A percentile compares a stretch with the other conserved stretches of the same genome.
Conservation (phyloP, 2,329 filamentous ascomycete species). For the Aspergillus proliferans region DNA sequence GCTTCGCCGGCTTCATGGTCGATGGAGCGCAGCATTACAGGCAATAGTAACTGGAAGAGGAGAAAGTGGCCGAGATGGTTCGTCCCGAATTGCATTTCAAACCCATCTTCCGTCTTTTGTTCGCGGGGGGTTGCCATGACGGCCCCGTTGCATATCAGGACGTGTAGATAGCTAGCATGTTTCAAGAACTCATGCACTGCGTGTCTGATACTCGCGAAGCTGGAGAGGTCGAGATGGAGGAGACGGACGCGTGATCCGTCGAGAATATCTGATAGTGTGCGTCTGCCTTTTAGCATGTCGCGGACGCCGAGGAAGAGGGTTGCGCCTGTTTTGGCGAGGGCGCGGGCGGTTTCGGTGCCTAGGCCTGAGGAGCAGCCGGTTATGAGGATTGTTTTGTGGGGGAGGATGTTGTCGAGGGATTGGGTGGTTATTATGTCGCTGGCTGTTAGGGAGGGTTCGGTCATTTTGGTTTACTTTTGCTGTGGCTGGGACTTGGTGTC, state of each 20-base stretch:
- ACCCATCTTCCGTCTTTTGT: conserved; percentile 20
- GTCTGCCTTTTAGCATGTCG: conserved; percentile 27
- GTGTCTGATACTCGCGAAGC: conserved; percentile 24
- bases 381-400: conserved; percentile 30
- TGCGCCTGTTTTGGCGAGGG: conserved; percentile 33
- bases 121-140: conserved; percentile 8
- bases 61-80: conserved; percentile 30
- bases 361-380: conserved; percentile 36
- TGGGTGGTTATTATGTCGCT: not conserved
- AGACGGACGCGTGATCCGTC: conserved; percentile 20
- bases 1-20: conserved; percentile 28
- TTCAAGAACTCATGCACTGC: conserved; percentile 5
- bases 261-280: conserved; percentile 17
- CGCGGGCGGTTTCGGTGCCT: conserved; percentile 35
- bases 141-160: conserved; percentile 11
- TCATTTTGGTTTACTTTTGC: too few species aligned
- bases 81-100: conserved; percentile 30
- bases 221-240: conserved; percentile 28
- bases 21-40: conserved; percentile 6
- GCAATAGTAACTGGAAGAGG: conserved; percentile 24
- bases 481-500: too few species aligned
- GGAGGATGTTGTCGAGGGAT: not conserved
- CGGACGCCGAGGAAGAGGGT: conserved; percentile 32
- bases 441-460: not conserved
- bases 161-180: conserved; percentile 5